Evolutionary conservation across 2,329 filamentous ascomycete species (phyloP), one percentile per base, ranked within the genome.

Genomic region (Piedraia hortae): DNA sequence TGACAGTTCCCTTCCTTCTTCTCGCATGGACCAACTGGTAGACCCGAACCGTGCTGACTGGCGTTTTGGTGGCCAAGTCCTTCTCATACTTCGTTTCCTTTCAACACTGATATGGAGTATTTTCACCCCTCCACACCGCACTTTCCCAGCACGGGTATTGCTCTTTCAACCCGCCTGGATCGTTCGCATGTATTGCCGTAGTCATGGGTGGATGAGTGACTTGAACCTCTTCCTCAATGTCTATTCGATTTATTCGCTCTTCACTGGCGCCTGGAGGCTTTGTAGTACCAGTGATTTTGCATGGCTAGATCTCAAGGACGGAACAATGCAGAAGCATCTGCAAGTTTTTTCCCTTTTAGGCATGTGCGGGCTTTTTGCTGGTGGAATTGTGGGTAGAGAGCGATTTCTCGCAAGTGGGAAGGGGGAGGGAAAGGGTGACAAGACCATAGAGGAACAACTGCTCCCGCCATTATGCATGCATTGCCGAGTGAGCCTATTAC

Each of bases 391-490:
- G 6, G 24, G 31, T 14, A 37, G 37, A 10, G 38, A 32, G 12
- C 26, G 29, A 2, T 31, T 35, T 12, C 22, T 41, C n/a, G 25
- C 25, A 8, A 12, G 24, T 3, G 23, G 25, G n/a, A 29, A 30
- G 14, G 10, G 8, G 4, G 21, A 12, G 11, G 31, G 23, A n/a
- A n/a, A n/a, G n/a, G n/a, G n/a, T n/a, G n/a, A n/a, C n/a, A n/a
- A n/a, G n/a, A n/a, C 23, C 3, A 42, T 41, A 22, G 35, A 40
- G 8, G 38, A 43, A 22, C 33, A 38, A 14, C 28, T 41, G 5
- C 27, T 44, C 6, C 42, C 43, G 22, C 54, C 60, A 3, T 43
- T 62, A 25, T 44, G 78, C 7, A 59, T 77, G 18, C 66, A 68
- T 5, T 63, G 62, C 33, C 51, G 47, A n/a, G n/a, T n/a, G n/a